Conservation (phyloP, 352 stramenopile genomes). For the Phytopythium helicoides region DNA sequence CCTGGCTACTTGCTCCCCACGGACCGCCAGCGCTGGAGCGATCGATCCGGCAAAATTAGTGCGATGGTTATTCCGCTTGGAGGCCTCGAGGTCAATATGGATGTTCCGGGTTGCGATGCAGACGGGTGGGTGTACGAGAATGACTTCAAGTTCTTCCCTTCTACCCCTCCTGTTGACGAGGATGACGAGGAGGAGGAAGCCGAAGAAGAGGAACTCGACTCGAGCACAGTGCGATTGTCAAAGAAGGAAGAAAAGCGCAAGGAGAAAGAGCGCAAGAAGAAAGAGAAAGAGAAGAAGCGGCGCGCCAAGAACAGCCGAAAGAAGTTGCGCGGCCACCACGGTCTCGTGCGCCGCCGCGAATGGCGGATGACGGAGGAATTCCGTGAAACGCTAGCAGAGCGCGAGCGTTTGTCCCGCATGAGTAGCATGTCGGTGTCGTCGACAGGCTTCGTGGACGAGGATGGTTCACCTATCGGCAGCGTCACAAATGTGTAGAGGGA, state of each 20-base stretch:
- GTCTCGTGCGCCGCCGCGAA: conserved; percentile 68
- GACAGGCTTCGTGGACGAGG: conserved; percentile 35
- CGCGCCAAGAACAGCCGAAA: conserved; percentile 46
- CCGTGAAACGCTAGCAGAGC: too few species aligned
- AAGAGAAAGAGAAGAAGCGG: too few species aligned
- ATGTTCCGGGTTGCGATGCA: conserved; percentile 57
- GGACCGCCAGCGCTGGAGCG: conserved; percentile 80
- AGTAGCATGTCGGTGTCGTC: conserved; percentile 29
- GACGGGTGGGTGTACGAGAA: conserved; percentile 86
- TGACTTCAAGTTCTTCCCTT: conserved; percentile 82
- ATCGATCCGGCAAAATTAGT: conserved; percentile 72
- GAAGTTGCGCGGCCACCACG: conserved; percentile 53
- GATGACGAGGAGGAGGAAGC: conserved; percentile 25
- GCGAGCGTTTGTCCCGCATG: conserved; percentile 37
- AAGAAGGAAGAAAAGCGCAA: too few species aligned
- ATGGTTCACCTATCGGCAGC: conserved; percentile 13
- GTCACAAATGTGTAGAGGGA: too few species aligned
- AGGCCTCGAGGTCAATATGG: conserved; percentile 63
- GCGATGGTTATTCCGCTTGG: conserved; percentile 70
- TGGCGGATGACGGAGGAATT: conserved; percentile 74
- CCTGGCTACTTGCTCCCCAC: conserved; percentile 72
- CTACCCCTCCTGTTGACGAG: conserved; percentile 28
- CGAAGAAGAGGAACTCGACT: conserved; percentile 1
- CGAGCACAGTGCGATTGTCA: conserved; percentile 2
- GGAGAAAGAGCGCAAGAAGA: too few species aligned